Evolutionary conservation across 2,329 filamentous ascomycete species (phyloP).

Genomic region (Fusarium transvaalense): DNA sequence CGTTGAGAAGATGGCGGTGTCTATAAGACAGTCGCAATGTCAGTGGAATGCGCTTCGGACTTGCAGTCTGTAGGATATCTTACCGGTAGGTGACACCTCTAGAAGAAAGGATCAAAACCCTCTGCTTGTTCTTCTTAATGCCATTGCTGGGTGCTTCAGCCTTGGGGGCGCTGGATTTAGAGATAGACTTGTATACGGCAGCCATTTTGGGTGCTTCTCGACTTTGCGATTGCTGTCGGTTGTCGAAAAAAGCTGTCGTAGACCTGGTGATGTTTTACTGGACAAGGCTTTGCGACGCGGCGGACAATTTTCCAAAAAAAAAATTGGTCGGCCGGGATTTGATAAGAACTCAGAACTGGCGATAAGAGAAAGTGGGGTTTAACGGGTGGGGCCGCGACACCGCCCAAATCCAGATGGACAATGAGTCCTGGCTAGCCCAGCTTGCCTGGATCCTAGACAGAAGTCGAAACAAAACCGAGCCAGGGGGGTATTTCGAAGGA

Average conservation of each 20-base stretch:
- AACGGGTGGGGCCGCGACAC: conserved; percentile 40
- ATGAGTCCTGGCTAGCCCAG: not conserved
- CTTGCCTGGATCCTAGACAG: not conserved
- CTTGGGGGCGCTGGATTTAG: conserved; percentile 67
- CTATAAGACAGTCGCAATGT: conserved; percentile 59
- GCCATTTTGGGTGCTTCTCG: conserved; percentile 62
- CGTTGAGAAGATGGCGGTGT: conserved; percentile 92
- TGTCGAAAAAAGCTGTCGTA: conserved; percentile 30
- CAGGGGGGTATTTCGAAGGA: conserved; percentile 2
- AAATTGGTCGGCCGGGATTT: conserved; percentile 48
- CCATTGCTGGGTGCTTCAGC: conserved; percentile 63
- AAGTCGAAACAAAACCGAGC: conserved; percentile 8
- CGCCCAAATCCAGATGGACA: conserved; percentile 28
- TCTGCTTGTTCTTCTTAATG: conserved; percentile 74
- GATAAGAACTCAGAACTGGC: conserved; percentile 48
- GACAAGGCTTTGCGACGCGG: conserved; percentile 41
- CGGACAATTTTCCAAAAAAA: conserved; percentile 46
- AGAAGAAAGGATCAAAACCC: conserved; percentile 91
- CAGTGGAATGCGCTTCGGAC: conserved; percentile 33
- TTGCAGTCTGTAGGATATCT: conserved; percentile 33
- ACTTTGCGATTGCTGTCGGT: conserved; percentile 14
- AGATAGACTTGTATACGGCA: conserved; percentile 80
- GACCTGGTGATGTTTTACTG: conserved; percentile 29
- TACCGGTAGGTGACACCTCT: conserved; percentile 91
- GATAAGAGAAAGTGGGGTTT: conserved; percentile 45